These are phyloP conservation scores for Stachybotrys echinatus DNA, from an alignment of 2,329 filamentous ascomycete species.

Conservation along the genomic window DNA sequence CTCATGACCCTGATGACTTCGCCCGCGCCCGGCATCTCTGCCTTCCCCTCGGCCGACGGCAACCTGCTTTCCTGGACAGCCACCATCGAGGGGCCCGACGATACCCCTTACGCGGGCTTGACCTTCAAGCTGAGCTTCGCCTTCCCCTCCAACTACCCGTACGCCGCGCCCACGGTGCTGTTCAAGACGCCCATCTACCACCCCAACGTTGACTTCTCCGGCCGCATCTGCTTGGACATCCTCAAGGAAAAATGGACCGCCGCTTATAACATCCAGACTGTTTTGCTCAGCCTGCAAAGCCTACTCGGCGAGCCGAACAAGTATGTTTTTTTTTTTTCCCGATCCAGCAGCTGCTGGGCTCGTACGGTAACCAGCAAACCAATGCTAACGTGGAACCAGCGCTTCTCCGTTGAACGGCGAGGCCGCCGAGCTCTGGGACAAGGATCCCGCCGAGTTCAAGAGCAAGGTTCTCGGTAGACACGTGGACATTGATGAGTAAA, in stretches of 20 bases:
- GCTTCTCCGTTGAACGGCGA: constrained; percentile 93
- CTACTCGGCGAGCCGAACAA: constrained; percentile 97
- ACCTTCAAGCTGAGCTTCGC: constrained; percentile 88
- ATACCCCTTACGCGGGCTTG: constrained; percentile 84
- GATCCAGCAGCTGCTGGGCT: too few species aligned
- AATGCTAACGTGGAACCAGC: constrained; percentile 40
- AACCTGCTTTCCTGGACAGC: constrained; percentile 91
- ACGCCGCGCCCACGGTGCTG: constrained; percentile 81
- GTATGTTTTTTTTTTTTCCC: constrained; percentile 39
- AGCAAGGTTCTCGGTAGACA: constrained; percentile 61
- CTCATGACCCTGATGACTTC: constrained; percentile 98
- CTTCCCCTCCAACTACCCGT: constrained; percentile 91
- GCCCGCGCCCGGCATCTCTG: constrained; percentile 86
- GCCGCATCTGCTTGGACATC: constrained; percentile 95
- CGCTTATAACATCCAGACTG: constrained; percentile 92
- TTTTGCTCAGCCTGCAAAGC: constrained; percentile 90
- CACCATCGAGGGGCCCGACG: constrained; percentile 85
- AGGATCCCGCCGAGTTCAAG: constrained; percentile 82
- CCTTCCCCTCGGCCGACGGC: constrained; percentile 85
- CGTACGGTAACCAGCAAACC: neutral
- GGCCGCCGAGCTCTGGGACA: constrained; percentile 94
- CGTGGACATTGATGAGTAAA: constrained; percentile 58
- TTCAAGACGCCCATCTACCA: constrained; percentile 99
- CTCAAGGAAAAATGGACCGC: constrained; percentile 99
- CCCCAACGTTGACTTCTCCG: constrained; percentile 96